A percentile compares a stretch with the other conserved stretches of the same genome.
phyloP scores from a whole-genome alignment of 2,329 filamentous ascomycete genomes.

The Penicillium fuscoglaucum region DNA sequence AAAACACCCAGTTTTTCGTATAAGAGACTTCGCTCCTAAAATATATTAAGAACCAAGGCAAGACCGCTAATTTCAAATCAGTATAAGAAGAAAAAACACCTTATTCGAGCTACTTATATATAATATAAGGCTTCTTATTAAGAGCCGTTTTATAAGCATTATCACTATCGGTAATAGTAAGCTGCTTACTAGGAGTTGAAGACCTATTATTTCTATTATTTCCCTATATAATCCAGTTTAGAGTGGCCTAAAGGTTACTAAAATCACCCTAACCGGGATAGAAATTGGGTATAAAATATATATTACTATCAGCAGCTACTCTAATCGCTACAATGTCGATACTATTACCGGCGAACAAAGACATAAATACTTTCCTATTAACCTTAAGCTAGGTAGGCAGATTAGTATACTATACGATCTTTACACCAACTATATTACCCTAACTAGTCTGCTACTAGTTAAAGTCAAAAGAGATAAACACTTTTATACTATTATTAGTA shows the following conservation, averaged over 20 bases:
- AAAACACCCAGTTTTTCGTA: conserved; percentile 55
- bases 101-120: conserved; percentile 33
- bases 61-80: conserved; percentile 35
- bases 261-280: conserved; percentile 45
- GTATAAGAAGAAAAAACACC: background rate
- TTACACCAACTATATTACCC: conserved; percentile 45
- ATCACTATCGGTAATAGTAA: conserved; percentile 46
- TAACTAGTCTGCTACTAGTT: conserved; percentile 48
- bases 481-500: conserved; percentile 49
- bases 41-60: conserved; percentile 55
- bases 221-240: conserved; percentile 49
- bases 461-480: conserved; percentile 60
- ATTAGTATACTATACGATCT: conserved; percentile 49
- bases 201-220: conserved; percentile 51
- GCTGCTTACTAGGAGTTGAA: conserved; percentile 39
- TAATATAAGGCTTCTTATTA: conserved; percentile 50
- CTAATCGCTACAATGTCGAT: conserved; percentile 47
- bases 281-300: conserved; percentile 55
- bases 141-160: conserved; percentile 36
- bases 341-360: conserved; percentile 54
- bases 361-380: conserved; percentile 53
- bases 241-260: conserved; percentile 39
- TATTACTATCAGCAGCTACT: conserved; percentile 43
- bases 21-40: conserved; percentile 48
- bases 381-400: conserved; percentile 51